A percentile compares a stretch with the other conserved stretches of the same genome.
These are phyloP conservation scores for Aspergillus aculeatus DNA, from an alignment of 2,329 filamentous ascomycete species.

Conservation along the genomic window DNA sequence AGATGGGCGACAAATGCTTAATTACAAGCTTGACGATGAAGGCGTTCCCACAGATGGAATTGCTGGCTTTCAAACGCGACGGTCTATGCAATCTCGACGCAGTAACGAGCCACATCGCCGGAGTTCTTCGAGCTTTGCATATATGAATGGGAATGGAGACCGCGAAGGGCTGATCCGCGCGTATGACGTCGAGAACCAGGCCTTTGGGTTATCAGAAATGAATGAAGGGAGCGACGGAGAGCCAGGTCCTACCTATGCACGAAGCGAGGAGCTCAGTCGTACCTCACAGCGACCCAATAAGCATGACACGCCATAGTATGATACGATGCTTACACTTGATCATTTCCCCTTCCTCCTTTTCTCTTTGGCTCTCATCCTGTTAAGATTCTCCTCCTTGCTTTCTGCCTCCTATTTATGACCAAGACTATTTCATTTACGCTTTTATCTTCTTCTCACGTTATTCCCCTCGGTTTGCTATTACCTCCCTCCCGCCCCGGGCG, in stretches of 20 bases:
- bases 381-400: conserved; percentile 1
- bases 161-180: conserved; percentile 80
- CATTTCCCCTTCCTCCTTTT: background rate
- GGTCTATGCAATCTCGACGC: conserved; percentile 87
- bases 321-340: conserved; percentile 8
- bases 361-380: conserved; percentile 1
- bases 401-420: conserved; percentile 22
- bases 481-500: background rate
- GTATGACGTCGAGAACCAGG: conserved; percentile 80
- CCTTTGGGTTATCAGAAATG: conserved; percentile 75
- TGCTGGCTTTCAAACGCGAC: conserved; percentile 81
- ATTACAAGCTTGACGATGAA: conserved; percentile 57
- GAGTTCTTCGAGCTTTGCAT: conserved; percentile 62
- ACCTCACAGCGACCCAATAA: conserved; percentile 31
- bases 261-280: conserved; percentile 26
- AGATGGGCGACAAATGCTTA: conserved; percentile 67
- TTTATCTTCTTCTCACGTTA: conserved; percentile 16
- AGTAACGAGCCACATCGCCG: conserved; percentile 61
- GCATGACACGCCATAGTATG: conserved; percentile 32
- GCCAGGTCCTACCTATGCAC: conserved; percentile 37
- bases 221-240: conserved; percentile 69
- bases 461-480: conserved; percentile 12
- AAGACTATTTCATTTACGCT: conserved; percentile 27
- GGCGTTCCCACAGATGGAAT: conserved; percentile 89
- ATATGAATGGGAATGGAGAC: conserved; percentile 59